Evolutionary conservation across 495 filamentous ascomycete genomes (phyloP), one percentile per base, ranked within the genome.

Genomic region (Xylaria intraflava): DNA sequence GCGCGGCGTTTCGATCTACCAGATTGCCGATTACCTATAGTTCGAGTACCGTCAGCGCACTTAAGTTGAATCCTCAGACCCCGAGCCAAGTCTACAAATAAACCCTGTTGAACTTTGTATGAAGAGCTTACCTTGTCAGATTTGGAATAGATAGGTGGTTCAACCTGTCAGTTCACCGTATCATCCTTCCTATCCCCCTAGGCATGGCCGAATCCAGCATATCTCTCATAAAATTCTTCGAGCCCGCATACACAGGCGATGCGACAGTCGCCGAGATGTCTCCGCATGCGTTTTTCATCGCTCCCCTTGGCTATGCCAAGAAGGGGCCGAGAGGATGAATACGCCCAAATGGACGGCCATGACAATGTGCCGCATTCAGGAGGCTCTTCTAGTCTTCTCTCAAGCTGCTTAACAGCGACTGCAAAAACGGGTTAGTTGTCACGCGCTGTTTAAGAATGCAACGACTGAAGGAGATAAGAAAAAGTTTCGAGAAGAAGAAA

Each of bases 301-400:
- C 49, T 58, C 9, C 48, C 49, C 35, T 64, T 64, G 9, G 51
- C 58, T 22, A 64, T 46, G 30, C 64, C 64, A 31, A 64, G 51
- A 41, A 66, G 61, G 19, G 64, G 64, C 14, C 64, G 56, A 42
- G 64, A 66, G 10, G 64, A 62, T 22, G 59, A 50, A 44, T 64
- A 62, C 11, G 59, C 53, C 64, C 64, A 66, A 12, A 66, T 60
- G 1, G 61, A 66, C 2, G 64, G 64, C 64, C 64, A 66, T 20
- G 43, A 17, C 17, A 61, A 31, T 12, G 35, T 35, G 10, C 44
- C 52, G 29, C 60, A 22, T 20, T 23, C 55, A 9, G 61, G 49
- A 20, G 62, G 41, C n/a, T 55, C 48, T 42, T 66, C 64, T 3
- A 66, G 54, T 11, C 57, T 57, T 26, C 53, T 66, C 45, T 66